A percentile compares a stretch with the other conserved stretches of the same genome.
phyloP scores from a whole-genome alignment of 192 early-diverging fungal species.

The Umbelopsis sp. region DNA sequence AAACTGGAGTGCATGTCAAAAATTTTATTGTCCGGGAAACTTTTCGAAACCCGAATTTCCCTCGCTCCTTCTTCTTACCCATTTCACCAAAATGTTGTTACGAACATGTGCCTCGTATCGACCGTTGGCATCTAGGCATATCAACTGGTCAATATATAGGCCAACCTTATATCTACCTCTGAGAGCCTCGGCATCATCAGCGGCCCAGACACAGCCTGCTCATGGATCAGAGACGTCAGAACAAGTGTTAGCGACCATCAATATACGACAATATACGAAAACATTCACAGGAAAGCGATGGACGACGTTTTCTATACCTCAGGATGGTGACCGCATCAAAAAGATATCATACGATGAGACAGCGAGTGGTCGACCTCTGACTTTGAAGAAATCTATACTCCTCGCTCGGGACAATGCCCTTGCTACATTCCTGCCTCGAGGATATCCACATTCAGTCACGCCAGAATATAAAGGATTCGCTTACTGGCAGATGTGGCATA shows the following conservation, averaged over 20 bases:
- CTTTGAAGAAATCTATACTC: background rate
- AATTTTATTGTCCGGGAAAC: background rate
- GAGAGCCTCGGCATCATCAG: background rate
- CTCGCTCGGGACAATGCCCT: slow-evolving; percentile 17
- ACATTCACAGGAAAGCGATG: slow-evolving; percentile 9
- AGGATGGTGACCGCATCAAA: background rate
- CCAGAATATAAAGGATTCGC: slow-evolving; percentile 75
- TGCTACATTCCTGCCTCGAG: slow-evolving; percentile 73
- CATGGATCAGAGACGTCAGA: background rate
- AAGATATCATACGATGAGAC: background rate
- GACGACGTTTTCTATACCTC: slow-evolving; percentile 6
- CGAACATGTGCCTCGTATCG: background rate
- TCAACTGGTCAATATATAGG: background rate
- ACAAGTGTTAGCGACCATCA: background rate
- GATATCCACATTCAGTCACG: slow-evolving; percentile 73
- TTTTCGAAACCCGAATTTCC: slow-evolving; percentile 5
- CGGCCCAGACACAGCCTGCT: background rate
- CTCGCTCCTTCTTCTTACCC: background rate
- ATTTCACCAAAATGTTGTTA: background rate
- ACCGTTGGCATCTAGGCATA: background rate
- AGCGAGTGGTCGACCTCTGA: background rate
- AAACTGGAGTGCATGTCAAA: slow-evolving; percentile 5
- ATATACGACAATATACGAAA: slow-evolving; percentile 13
- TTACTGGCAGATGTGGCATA: slow-evolving; percentile 80
- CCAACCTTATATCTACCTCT: background rate